Percentiles rank a stretch among this genome's conserved stretches.
These are phyloP conservation scores for Hypoxylon sp. DNA, from an alignment of 2,329 filamentous ascomycete species.

Conservation along the genomic window DNA sequence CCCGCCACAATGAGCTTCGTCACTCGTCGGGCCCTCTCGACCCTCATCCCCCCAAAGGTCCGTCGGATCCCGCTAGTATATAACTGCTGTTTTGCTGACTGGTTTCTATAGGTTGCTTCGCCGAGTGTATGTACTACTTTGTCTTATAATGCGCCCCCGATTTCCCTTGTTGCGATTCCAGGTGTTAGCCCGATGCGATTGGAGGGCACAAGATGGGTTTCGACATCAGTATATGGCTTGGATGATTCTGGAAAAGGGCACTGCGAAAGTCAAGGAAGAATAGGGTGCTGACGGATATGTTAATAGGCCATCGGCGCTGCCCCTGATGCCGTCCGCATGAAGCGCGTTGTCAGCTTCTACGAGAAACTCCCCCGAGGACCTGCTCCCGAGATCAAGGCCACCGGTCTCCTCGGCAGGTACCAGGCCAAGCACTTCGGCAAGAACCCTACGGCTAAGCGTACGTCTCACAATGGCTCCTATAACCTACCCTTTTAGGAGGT, in stretches of 20 bases:
- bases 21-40: slow-evolving; percentile 91
- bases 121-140: slow-evolving; percentile 77
- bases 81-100: slow-evolving; percentile 39
- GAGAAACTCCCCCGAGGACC: slow-evolving; percentile 95
- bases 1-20: slow-evolving; percentile 89
- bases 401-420: slow-evolving; percentile 89
- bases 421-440: slow-evolving; percentile 95
- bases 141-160: slow-evolving; percentile 30
- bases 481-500: not conserved
- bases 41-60: slow-evolving; percentile 99
- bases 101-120: slow-evolving; percentile 79
- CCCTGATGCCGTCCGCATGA: slow-evolving; percentile 97
- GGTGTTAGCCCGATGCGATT: not conserved
- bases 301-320: slow-evolving; percentile 90
- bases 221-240: not conserved
- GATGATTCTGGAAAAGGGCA: slow-evolving; percentile 8
- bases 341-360: slow-evolving; percentile 98
- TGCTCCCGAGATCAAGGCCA: slow-evolving; percentile 85
- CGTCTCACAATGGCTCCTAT: slow-evolving; percentile 58
- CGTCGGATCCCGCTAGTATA: slow-evolving; percentile 30
- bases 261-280: slow-evolving; percentile 27
- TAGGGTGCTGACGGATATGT: slow-evolving; percentile 56
- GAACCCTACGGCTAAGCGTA: slow-evolving; percentile 91
- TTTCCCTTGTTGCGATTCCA: slow-evolving; percentile 16
- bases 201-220: slow-evolving; percentile 8